These are phyloP conservation scores for Cladosporium sp. DNA, from an alignment of 2,329 filamentous ascomycete genomes.

Conservation along the genomic window DNA sequence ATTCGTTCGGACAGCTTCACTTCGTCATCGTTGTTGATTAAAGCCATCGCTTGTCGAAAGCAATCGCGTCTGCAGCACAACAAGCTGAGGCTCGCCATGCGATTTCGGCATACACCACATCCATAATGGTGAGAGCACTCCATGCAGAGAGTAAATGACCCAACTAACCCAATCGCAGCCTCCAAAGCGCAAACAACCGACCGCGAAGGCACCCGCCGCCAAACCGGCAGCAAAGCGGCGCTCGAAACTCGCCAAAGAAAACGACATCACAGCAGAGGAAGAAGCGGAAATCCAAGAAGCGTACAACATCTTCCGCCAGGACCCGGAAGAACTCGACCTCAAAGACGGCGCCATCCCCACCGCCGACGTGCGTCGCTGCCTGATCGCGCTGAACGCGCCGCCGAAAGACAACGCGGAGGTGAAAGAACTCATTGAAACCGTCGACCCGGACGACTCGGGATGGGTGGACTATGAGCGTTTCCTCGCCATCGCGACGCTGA, in stretches of 20 bases:
- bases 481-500: conserved; percentile 81
- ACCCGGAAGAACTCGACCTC: conserved; percentile 54
- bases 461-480: conserved; percentile 77
- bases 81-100: not conserved
- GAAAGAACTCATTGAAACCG: conserved; percentile 68
- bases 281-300: conserved; percentile 90
- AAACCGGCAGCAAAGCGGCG: conserved; percentile 51
- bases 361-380: conserved; percentile 44
- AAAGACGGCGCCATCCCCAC: conserved; percentile 48
- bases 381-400: conserved; percentile 71
- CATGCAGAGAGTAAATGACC: not conserved
- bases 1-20: not conserved
- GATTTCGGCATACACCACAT: not conserved
- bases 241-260: conserved; percentile 88
- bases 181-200: conserved; percentile 30
- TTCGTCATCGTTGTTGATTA: conserved; percentile 4
- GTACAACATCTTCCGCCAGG: conserved; percentile 67
- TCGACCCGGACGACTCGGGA: conserved; percentile 79
- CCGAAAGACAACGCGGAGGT: conserved; percentile 64
- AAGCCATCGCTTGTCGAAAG: not conserved
- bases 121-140: not conserved
- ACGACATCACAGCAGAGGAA: conserved; percentile 78
- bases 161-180: conserved; percentile 18
- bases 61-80: no score
- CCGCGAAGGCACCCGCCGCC: conserved; percentile 18